Conservation (phyloP, 345 rosid genomes). For the Camelina hispida region DNA sequence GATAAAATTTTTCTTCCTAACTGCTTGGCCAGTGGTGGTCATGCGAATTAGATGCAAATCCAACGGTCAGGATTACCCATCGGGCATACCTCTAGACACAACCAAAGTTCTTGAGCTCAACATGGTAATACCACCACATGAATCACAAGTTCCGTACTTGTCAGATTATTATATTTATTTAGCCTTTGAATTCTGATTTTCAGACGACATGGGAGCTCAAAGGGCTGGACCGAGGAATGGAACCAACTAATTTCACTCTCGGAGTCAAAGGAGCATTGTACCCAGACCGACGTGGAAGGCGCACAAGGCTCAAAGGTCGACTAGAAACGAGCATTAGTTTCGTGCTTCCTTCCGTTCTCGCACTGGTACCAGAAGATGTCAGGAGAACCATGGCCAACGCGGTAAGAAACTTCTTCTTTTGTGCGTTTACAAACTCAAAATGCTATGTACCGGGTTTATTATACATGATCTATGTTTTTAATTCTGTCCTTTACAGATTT, state of each 20-base stretch:
- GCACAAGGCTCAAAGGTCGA: conserved; percentile 77
- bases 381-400: conserved; percentile 62
- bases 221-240: conserved; percentile 63
- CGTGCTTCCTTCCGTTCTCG: conserved; percentile 73
- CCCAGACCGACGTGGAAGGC: conserved; percentile 56
- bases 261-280: conserved; percentile 70
- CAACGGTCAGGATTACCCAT: conserved; percentile 71
- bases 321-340: conserved; percentile 72
- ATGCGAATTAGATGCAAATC: conserved; percentile 75
- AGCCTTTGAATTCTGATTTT: neutral
- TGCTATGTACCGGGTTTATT: neutral
- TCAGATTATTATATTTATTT: neutral
- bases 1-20: conserved; percentile 67
- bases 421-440: neutral
- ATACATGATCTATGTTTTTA: neutral
- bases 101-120: conserved; percentile 79
- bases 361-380: conserved; percentile 71
- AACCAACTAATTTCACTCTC: conserved; percentile 72
- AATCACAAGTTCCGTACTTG: neutral
- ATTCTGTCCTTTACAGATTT: conserved; percentile 47
- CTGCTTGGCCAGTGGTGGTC: conserved; percentile 78
- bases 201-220: conserved; percentile 90
- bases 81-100: conserved; percentile 57
- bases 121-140: conserved; percentile 52
- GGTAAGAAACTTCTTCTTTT: conserved; percentile 48